Evolutionary conservation across 1,284 basidiomycete species (phyloP).

Genomic region (Tilletia caries): DNA sequence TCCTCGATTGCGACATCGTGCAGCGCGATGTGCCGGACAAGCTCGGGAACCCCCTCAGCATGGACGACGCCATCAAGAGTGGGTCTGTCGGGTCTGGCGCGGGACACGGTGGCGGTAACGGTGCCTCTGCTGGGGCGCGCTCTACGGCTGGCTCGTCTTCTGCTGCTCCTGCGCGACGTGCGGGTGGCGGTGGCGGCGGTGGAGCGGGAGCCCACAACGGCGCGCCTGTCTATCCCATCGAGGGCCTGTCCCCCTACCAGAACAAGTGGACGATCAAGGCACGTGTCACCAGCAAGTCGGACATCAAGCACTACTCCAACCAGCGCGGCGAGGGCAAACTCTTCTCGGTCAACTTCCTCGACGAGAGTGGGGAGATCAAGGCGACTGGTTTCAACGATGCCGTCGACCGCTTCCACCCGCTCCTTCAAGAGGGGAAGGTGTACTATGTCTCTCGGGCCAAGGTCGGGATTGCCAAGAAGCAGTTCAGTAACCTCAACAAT

Average conservation of each 20-base stretch:
- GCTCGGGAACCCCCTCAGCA: slow-evolving; percentile 42
- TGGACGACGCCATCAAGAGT: slow-evolving; percentile 26
- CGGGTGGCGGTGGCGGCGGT: not conserved
- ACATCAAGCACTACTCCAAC: slow-evolving; percentile 87
- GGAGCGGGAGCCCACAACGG: not conserved
- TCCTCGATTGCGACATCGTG: slow-evolving; percentile 66
- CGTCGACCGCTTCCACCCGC: slow-evolving; percentile 78
- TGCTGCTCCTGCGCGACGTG: not conserved
- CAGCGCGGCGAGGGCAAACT: slow-evolving; percentile 88
- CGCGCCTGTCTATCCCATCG: slow-evolving; percentile 73
- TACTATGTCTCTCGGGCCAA: slow-evolving; percentile 86
- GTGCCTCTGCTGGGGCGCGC: not conserved
- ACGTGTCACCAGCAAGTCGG: slow-evolving; percentile 82
- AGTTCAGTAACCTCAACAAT: slow-evolving; percentile 84
- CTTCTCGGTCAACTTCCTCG: slow-evolving; percentile 89
- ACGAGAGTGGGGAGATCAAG: slow-evolving; percentile 66
- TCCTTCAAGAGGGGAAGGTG: slow-evolving; percentile 85
- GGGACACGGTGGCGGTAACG: not conserved
- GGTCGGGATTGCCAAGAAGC: slow-evolving; percentile 94
- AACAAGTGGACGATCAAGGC: slow-evolving; percentile 97
- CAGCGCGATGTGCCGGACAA: slow-evolving; percentile 29
- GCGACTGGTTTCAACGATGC: slow-evolving; percentile 82
- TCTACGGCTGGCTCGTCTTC: not conserved
- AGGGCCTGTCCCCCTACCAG: slow-evolving; percentile 91
- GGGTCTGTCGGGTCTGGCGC: not conserved